A percentile compares a stretch with the other conserved stretches of the same genome.
Evolutionary conservation across 1,284 basidiomycete species (phyloP).

Genomic region (Apiotrichum siamense): DNA sequence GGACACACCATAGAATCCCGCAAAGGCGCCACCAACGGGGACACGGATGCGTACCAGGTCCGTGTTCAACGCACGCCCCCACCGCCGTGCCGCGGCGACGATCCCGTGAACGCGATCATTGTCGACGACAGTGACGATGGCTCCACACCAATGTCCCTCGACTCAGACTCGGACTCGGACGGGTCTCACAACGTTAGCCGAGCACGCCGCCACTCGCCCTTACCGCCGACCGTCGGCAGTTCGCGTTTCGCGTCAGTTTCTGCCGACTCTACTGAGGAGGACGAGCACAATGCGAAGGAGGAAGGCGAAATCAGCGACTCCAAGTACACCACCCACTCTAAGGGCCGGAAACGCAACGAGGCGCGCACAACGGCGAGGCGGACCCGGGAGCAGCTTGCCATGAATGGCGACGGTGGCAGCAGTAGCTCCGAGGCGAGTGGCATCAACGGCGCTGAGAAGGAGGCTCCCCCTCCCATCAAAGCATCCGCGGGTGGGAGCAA

Average conservation of each 20-base stretch:
- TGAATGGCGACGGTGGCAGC: no score
- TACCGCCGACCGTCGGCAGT: not conserved
- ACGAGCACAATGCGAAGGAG: not conserved
- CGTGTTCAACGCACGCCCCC: not conserved
- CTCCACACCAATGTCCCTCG: not conserved
- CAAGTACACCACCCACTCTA: not conserved
- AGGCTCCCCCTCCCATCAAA: no score
- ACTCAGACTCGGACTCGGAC: not conserved
- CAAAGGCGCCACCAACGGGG: no score
- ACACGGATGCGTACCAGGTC: no score
- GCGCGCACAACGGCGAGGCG: not conserved
- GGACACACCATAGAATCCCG: no score
- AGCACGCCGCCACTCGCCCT: not conserved
- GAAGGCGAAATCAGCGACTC: not conserved
- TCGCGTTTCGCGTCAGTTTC: not conserved
- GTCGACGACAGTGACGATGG: conserved; percentile 1
- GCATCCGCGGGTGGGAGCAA: no score
- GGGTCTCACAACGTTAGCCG: no score
- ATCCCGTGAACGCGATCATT: conserved; percentile 4
- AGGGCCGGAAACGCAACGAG: not conserved
- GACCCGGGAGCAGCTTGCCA: not conserved
- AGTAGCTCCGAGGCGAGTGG: no score
- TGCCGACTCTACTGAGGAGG: not conserved
- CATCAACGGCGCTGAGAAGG: no score
- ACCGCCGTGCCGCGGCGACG: not conserved